These are phyloP conservation scores for Phialocephala sp. DNA, from an alignment of 2,329 filamentous ascomycete species.

Conservation along the genomic window DNA sequence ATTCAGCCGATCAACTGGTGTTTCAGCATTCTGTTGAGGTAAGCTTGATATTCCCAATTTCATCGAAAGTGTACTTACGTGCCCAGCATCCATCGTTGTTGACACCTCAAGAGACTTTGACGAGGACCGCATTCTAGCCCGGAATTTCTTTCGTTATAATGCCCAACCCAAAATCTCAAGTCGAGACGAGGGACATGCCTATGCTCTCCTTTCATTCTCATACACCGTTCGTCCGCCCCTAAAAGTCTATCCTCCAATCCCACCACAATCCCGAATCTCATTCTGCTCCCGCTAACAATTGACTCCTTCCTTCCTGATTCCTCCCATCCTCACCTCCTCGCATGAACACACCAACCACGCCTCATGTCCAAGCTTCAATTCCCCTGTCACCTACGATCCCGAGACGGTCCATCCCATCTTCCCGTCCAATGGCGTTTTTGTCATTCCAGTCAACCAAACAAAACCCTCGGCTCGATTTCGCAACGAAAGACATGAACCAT, in stretches of 20 bases:
- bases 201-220: background rate
- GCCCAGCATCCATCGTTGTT: background rate
- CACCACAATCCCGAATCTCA: background rate
- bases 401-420: background rate
- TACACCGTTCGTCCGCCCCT: background rate
- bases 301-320: background rate
- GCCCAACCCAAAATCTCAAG: no score
- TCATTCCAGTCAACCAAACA: background rate
- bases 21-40: background rate
- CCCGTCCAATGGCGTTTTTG: background rate
- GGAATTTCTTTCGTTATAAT: background rate
- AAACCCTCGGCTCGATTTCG: background rate
- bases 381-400: background rate
- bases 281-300: background rate
- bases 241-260: conserved; percentile 10
- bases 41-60: background rate
- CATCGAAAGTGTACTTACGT: background rate
- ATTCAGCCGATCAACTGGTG: conserved; percentile 2
- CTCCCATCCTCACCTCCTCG: background rate
- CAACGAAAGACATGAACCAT: background rate
- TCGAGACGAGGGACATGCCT: background rate
- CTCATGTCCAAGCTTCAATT: background rate
- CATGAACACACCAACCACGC: conserved; percentile 1
- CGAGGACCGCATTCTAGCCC: background rate
- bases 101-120: background rate